Conservation (phyloP, 768 basidiomycete species). For the Rossbeevera mucosa region DNA sequence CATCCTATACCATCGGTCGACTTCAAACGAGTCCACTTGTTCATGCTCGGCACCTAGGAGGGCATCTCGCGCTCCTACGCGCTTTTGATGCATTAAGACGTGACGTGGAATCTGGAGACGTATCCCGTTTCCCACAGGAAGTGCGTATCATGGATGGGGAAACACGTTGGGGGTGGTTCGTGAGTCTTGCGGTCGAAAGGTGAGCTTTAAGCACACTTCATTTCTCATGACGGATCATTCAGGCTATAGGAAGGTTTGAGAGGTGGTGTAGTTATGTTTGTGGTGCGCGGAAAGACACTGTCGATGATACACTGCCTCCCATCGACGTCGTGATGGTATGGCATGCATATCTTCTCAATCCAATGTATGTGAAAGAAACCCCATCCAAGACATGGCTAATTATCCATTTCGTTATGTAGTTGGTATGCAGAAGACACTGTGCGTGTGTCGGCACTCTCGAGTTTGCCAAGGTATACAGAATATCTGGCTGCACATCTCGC, state of each 20-base stretch:
- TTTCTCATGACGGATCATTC: not conserved
- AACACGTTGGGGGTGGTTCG: conserved; percentile 34
- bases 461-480: conserved; percentile 8
- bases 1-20: not conserved
- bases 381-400: not conserved
- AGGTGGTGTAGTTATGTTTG: conserved; percentile 26
- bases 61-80: conserved; percentile 25
- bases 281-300: not conserved
- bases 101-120: conserved; percentile 14
- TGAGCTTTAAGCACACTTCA: not conserved
- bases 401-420: not conserved
- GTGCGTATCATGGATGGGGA: conserved; percentile 11
- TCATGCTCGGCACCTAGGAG: conserved; percentile 18
- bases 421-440: conserved; percentile 20
- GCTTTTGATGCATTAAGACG: conserved; percentile 22
- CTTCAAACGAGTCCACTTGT: conserved; percentile 11
- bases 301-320: conserved; percentile 23
- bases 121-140: conserved; percentile 11
- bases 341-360: conserved; percentile 36
- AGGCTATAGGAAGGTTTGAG: conserved; percentile 24
- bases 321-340: conserved; percentile 37
- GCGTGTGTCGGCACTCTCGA: conserved; percentile 2
- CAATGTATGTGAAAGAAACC: conserved; percentile 16
- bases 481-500: conserved; percentile 11
- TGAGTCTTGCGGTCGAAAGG: conserved; percentile 34